These are phyloP conservation scores for Solanum pennellii DNA, from an alignment of 257 asterid genomes.

Conservation along the genomic window DNA sequence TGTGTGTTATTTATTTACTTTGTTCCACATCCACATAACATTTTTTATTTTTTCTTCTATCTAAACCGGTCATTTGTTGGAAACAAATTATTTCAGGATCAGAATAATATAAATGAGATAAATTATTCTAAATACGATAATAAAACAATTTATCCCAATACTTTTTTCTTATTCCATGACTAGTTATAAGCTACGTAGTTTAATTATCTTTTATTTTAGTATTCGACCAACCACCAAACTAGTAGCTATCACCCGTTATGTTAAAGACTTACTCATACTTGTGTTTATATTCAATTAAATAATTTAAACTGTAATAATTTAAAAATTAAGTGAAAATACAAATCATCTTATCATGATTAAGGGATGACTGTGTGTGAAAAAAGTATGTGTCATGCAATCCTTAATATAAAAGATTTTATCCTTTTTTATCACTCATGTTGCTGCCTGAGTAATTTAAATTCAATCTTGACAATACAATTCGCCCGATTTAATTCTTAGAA, in stretches of 20 bases:
- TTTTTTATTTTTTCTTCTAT: not conserved
- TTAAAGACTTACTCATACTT: not conserved
- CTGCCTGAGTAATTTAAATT: not conserved
- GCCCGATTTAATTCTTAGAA: not conserved
- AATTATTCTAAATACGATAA: no score
- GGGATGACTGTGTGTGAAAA: not conserved
- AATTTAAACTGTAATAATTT: not conserved
- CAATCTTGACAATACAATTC: not conserved
- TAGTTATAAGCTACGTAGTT: not conserved
- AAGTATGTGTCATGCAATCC: not conserved
- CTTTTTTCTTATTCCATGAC: not conserved
- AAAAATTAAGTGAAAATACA: not conserved
- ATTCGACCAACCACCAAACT: not conserved
- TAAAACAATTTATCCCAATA: no score
- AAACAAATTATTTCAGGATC: no score
- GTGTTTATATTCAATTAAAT: not conserved
- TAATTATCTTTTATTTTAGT: not conserved
- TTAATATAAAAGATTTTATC: not conserved
- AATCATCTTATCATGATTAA: not conserved
- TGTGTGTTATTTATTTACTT: slow-evolving; percentile 23
- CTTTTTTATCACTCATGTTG: not conserved
- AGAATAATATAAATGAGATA: not conserved
- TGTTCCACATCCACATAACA: slow-evolving; percentile 9
- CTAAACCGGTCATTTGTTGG: not conserved
- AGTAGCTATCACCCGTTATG: not conserved